Base-by-base conservation (phyloP, 495 filamentous ascomycete species). In the Jackrogersella minutella region DNA sequence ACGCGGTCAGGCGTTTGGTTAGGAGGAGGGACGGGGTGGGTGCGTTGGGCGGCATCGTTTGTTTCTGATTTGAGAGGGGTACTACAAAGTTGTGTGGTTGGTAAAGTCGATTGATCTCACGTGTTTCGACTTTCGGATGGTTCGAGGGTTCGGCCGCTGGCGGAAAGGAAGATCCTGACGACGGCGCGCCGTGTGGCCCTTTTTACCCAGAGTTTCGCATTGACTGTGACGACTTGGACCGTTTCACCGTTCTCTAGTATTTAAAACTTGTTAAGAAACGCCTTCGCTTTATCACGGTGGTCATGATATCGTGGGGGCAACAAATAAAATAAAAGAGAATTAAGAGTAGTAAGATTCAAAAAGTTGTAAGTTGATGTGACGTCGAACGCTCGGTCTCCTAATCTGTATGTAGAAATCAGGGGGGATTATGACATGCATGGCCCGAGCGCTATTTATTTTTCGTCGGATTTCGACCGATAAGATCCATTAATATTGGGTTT, bases 21-120 rank as follows among this genome's bases (percentile, higher is more conserved):
- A 83, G 76, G 54, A 83, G 78, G 52, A 83, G 75, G 16, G 81
- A 78, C 22, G 80, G 80, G 11, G 78, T 77, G 16, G 70, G 73
- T 30, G 69, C 49, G 37, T 70, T 69, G 4, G 58, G 50, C 26
- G 73, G 64, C 69, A 71, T 71, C n/a, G n/a, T n/a, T n/a, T n/a
- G n/a, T n/a, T n/a, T n/a, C n/a, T n/a, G n/a, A n/a, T n/a, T n/a
- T n/a, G n/a, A n/a, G n/a, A n/a, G n/a, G n/a, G n/a, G n/a, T n/a
- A n/a, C n/a, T n/a, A n/a, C n/a, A n/a, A n/a, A n/a, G n/a, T n/a
- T n/a, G n/a, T n/a, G n/a, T n/a, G n/a, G n/a, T n/a, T n/a, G n/a
- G n/a, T n/a, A n/a, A n/a, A 41, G 39, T 5, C 21, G 21, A 17
- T 17, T 7, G 19, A 19, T 17, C 16, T 17, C 39, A 2, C 39